Evolutionary conservation across 225 moss, liverwort and hornwort species (phyloP).

Genomic region (Anthoceros angustus): DNA sequence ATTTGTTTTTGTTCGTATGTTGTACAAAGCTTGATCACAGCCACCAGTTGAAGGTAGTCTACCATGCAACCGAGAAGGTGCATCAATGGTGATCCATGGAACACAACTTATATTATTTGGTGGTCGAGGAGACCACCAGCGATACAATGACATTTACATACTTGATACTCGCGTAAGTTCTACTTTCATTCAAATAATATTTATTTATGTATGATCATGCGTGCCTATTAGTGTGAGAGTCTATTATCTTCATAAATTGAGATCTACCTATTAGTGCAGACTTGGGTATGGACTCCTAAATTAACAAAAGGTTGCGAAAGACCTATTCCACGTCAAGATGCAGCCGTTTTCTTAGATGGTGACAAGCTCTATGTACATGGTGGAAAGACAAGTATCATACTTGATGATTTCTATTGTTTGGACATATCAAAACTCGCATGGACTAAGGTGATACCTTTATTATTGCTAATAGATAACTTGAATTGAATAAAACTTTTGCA

Average conservation of each 20-base stretch:
- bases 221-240: no score
- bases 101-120: conserved; percentile 57
- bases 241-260: no score
- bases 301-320: conserved; percentile 39
- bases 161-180: conserved; percentile 26
- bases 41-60: conserved; percentile 36
- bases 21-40: conserved; percentile 6
- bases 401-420: conserved; percentile 51
- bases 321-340: conserved; percentile 48
- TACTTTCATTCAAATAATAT: no score
- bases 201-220: no score
- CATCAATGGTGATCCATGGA: conserved; percentile 42
- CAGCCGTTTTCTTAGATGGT: conserved; percentile 28
- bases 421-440: conserved; percentile 10
- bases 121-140: conserved; percentile 40
- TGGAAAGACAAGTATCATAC: conserved; percentile 38
- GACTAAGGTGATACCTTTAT: conserved; percentile 10
- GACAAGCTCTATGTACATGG: conserved; percentile 50
- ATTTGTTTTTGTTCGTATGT: not conserved
- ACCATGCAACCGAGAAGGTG: conserved; percentile 47
- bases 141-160: conserved; percentile 47
- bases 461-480: not conserved
- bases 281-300: conserved; percentile 46
- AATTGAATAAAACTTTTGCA: no score
- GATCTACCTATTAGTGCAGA: conserved; percentile 11